Evolutionary conservation across 73 alveolate species (phyloP).

Genomic region (Tetrahymena thermophila): DNA sequence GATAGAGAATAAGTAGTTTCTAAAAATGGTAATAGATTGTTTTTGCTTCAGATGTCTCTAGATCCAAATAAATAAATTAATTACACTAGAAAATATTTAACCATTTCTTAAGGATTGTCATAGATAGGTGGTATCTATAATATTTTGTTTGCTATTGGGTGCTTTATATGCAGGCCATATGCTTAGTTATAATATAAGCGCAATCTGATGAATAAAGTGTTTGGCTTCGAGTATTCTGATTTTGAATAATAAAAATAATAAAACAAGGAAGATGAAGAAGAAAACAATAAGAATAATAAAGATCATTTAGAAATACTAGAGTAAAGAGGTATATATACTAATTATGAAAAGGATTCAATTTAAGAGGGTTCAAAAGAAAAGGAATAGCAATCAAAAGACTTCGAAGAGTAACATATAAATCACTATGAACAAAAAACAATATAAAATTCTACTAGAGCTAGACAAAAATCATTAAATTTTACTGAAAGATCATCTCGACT

Average conservation of each 20-base stretch:
- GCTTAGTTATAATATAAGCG: background rate
- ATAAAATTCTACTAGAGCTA: no score
- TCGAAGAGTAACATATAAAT: no score
- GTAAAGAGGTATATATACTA: no score
- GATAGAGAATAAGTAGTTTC: background rate
- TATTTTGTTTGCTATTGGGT: background rate
- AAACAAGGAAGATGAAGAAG: background rate
- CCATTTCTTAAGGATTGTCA: background rate
- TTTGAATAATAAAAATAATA: background rate
- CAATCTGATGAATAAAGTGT: background rate
- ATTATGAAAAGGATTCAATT: no score
- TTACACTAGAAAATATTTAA: background rate
- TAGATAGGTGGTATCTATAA: background rate
- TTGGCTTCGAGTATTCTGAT: background rate
- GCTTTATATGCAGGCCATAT: background rate
- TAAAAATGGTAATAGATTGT: background rate
- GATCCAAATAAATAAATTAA: background rate
- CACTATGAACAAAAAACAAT: no score
- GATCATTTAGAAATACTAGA: background rate
- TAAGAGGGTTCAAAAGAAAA: no score
- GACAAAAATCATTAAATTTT: no score
- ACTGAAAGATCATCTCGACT: background rate
- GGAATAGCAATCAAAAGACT: no score
- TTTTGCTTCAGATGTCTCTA: background rate
- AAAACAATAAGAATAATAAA: background rate